Evolutionary conservation across 2,329 filamentous ascomycete species (phyloP).

Genomic region (Alternaria longipes): DNA sequence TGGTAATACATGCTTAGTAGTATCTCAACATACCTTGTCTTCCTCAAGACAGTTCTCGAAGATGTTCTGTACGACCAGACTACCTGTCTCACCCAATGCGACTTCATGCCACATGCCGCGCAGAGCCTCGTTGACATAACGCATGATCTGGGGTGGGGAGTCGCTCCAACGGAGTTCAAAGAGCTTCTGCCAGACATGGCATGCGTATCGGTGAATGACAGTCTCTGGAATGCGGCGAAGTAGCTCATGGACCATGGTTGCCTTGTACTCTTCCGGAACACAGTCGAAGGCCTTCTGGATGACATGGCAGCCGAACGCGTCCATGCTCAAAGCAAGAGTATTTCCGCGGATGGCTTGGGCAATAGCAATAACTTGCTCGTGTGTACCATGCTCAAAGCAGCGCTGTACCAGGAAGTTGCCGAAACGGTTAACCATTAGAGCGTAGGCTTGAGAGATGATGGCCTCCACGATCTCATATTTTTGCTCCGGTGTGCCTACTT

Average conservation of each 20-base stretch:
- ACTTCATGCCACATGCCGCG: constrained; percentile 99
- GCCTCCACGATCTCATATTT: constrained; percentile 97
- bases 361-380: constrained; percentile 92
- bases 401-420: constrained; percentile 98
- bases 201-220: constrained; percentile 97
- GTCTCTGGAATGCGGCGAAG: constrained; percentile 96
- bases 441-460: constrained; percentile 93
- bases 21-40: constrained; percentile 77
- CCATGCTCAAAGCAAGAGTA: constrained; percentile 94
- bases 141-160: constrained; percentile 97
- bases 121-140: constrained; percentile 94
- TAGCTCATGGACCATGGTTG: constrained; percentile 97
- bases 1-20: neutral
- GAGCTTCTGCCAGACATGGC: constrained; percentile 99
- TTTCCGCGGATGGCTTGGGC: constrained; percentile 94
- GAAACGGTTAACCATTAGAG: constrained; percentile 97
- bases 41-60: constrained; percentile 99
- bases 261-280: constrained; percentile 96
- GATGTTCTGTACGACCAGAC: constrained; percentile 98
- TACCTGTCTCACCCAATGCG: constrained; percentile 94
- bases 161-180: constrained; percentile 97
- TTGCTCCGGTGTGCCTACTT: constrained; percentile 92
- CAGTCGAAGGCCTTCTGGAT: constrained; percentile 99
- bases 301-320: constrained; percentile 97
- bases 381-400: constrained; percentile 97